Evolutionary conservation across 2,329 filamentous ascomycete genomes (phyloP), one percentile per base, ranked within the genome.

Genomic region (Pestalotiopsis sp.): DNA sequence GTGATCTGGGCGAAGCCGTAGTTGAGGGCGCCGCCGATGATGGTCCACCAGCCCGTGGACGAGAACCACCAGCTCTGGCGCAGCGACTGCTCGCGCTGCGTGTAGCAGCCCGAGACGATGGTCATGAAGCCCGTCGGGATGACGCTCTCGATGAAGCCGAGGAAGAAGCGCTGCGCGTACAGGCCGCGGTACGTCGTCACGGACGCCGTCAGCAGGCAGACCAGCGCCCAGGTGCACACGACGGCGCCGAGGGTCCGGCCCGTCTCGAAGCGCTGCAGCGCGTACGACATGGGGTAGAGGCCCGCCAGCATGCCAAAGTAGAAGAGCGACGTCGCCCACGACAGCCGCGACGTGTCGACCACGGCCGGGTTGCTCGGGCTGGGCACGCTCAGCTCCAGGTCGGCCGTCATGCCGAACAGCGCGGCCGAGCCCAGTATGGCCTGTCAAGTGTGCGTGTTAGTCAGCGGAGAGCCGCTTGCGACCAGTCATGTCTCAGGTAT

Each of bases 281-380:
- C 82, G 69, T 91, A 93, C 0, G 90, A 91, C 87, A 93, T 89
- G 1, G 92, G 92, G 70, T 93, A 94, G 3, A 92, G 81, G 0
- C 92, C 92, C 0, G 87, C 89, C 2, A 95, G 84, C 91, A 93
- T 92, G 49, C 92, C 92, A 72, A 94, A 93, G 81, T 94, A 94
- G 82, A 94, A 94, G 74, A 93, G 84, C 0, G 91, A 93, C 0
- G 91, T 94, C 2, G 92, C 92, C 92, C 92, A 94, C 72, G 87
- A 90, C 36, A 94, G 85, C 12, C 92, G 86, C 0, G 87, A 85
- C 0, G 92, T 94, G 75, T 92, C 87, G 17, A 86, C 87, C 0
- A 86, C 86, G 0, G 87, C 84, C 0, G 90, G 90, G 0, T 80
- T 81, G 1, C 77, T 74, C 2, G 71, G 56, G 72, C 84, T 78